These are phyloP conservation scores for Tylopilus orsonianus DNA, from an alignment of 1,284 basidiomycete genomes.

Conservation along the genomic window DNA sequence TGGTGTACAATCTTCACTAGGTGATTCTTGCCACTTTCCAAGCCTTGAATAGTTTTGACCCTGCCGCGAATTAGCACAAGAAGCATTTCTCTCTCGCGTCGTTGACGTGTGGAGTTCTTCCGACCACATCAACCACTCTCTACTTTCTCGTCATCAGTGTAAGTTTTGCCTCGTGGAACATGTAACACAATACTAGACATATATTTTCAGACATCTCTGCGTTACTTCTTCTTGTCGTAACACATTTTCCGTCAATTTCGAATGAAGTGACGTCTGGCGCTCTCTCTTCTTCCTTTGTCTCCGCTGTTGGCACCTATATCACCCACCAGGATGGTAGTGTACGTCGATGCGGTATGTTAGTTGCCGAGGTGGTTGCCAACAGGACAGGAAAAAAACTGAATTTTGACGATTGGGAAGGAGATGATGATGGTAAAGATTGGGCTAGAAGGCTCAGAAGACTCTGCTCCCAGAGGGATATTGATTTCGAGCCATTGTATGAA, in stretches of 20 bases:
- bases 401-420: constrained; percentile 86
- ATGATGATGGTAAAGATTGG: constrained; percentile 69
- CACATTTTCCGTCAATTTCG: constrained; percentile 56
- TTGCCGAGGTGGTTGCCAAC: constrained; percentile 77
- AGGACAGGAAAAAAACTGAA: constrained; percentile 63
- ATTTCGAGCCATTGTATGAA: constrained; percentile 37
- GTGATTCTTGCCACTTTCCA: constrained; percentile 32
- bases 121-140: constrained; percentile 70
- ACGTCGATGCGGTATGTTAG: constrained; percentile 91
- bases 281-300: constrained; percentile 65
- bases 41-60: constrained; percentile 6
- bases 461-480: constrained; percentile 50
- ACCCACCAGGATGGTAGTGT: constrained; percentile 75
- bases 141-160: constrained; percentile 71
- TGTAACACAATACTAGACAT: not conserved
- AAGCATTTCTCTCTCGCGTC: constrained; percentile 46
- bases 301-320: constrained; percentile 75
- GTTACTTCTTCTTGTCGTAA: constrained; percentile 63
- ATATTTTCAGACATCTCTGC: constrained; percentile 60
- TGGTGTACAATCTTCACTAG: constrained; percentile 34
- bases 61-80: constrained; percentile 41
- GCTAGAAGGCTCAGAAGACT: constrained; percentile 56
- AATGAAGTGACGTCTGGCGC: constrained; percentile 43
- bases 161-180: constrained; percentile 26
- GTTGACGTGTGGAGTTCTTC: constrained; percentile 64